Base-by-base conservation (phyloP, 2,329 filamentous ascomycete species). In the Trichophaea hybrida region DNA sequence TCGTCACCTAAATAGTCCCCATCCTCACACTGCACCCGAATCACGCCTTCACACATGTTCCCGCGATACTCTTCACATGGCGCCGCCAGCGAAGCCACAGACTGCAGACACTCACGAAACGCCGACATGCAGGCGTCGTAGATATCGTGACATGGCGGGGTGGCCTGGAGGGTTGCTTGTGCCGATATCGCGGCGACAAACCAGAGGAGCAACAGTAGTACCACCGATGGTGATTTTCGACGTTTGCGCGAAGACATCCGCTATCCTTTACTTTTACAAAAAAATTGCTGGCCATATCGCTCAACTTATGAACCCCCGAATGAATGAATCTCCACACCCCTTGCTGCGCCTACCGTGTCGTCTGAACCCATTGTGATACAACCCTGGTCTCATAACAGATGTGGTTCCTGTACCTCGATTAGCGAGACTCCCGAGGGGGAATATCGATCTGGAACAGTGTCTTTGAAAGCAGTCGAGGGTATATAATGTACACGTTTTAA, bases 71-170 rank as follows among this genome's bases (percentile, higher is more conserved):
- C 7, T n/a, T 65, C 63, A 44, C 61, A 65, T 4, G 40, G 44
- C 6, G 56, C 13, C 4, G 35, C 38, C 1, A 44, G 46, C 1
- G 35, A 10, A 5, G 56, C 35, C 4, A 54, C 61, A 17, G 35
- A 44, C 2, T 37, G 12, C 4, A 65, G n/a, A 32, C 63, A 65
- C 17, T 48, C 50, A 35, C 57, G 54, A 37, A 60, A 64, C 1
- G 43, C 48, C 17, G 38, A 34, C 38, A 65, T 59, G 46, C 63
- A 65, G 15, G 58, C 49, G 32, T 55, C 52, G 37, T 62, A 65
- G 24, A 55, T 58, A 3, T 32, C 13, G 7, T 50, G 35, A n/a
- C 63, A 65, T 12, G 38, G 8, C 15, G n/a, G n/a, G 15, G 53
- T 13, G 38, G 37, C 12, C 8, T 10, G 24, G 46, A 4, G 46